These are phyloP conservation scores for Diplosphaera chodatii DNA, from an alignment of 139 green algal genomes.

Conservation along the genomic window DNA sequence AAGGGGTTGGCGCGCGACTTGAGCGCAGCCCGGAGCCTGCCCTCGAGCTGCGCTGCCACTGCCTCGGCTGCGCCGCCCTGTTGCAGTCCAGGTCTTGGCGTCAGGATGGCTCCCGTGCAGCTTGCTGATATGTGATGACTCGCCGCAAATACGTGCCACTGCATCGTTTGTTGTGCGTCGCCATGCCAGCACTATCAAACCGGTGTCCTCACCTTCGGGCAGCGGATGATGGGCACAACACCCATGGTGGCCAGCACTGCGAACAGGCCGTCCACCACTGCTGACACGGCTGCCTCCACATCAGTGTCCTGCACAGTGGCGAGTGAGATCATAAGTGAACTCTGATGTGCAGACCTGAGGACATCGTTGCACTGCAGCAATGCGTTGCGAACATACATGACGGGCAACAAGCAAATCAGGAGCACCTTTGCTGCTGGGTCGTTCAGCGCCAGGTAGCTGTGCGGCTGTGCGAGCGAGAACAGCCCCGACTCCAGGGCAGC, in stretches of 20 bases:
- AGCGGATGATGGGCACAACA: conserved; percentile 91
- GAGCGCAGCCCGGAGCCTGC: conserved; percentile 70
- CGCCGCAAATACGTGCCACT: no score
- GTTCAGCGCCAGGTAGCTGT: conserved; percentile 87
- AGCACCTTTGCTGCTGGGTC: conserved; percentile 72
- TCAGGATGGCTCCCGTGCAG: no score
- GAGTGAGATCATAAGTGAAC: no score
- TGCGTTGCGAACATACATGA: no score
- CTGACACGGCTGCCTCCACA: conserved; percentile 43
- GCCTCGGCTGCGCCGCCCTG: conserved; percentile 52
- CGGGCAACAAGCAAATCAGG: no score
- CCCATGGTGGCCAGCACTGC: conserved; percentile 81
- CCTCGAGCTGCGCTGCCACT: conserved; percentile 76
- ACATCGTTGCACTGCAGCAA: no score
- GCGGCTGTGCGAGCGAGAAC: conserved; percentile 82
- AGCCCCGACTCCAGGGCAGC: conserved; percentile 76
- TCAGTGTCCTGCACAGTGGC: no score
- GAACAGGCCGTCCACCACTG: conserved; percentile 91
- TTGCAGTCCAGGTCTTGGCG: no score
- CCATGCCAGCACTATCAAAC: no score
- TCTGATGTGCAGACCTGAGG: no score
- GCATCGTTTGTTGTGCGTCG: no score
- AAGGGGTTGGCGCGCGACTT: conserved; percentile 71
- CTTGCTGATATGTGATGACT: no score
- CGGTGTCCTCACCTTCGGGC: conserved; percentile 46